Evolutionary conservation across 2,329 filamentous ascomycete species (phyloP), one percentile per base, ranked within the genome.

Genomic region (Ophiostoma ulmi): DNA sequence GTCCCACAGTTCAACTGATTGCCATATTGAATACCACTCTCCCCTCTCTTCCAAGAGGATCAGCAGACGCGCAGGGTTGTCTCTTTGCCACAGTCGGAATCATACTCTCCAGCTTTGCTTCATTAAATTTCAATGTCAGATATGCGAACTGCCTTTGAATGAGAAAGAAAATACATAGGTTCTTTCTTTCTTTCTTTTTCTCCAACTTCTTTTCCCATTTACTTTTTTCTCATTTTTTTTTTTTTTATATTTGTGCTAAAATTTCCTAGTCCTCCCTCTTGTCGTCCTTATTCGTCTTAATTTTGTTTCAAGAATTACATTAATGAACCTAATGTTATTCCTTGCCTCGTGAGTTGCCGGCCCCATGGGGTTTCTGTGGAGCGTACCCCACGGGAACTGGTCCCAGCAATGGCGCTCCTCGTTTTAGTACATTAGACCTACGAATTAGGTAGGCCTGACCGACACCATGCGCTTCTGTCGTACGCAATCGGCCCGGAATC

Each of bases 401-500:
- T 35, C 61, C 61, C 61, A 38, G 61, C 26, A 17, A 64, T 13
- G 22, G 14, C 5, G 52, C 11, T 14, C 8, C 7, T 26, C 22
- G n/a, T 26, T 26, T 58, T 58, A 58, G 61, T 36, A 26, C 52
- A 31, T 58, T 26, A 58, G n/a, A 11, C 10, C 22, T 22, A 31
- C 52, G 22, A 8, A 58, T 58, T 58, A 58, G 52, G 52, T 14
- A 58, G 10, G n/a, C 52, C 13, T 58, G 52, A 14, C 52, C 52
- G 52, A 58, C 52, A 58, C 52, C 52, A 58, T 58, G 52, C 26
- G 52, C 52, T 58, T 58, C 13, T 58, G 52, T 58, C 20, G 63
- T 38, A 65, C 63, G 63, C 63, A 65, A 65, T 65, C 63, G 63
- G 63, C 35, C 63, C 63, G 63, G 63, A 65, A 65, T 20, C 63